These are phyloP conservation scores for Acacia pycnantha DNA, from an alignment of 331 rosid genomes.

Conservation along the genomic window DNA sequence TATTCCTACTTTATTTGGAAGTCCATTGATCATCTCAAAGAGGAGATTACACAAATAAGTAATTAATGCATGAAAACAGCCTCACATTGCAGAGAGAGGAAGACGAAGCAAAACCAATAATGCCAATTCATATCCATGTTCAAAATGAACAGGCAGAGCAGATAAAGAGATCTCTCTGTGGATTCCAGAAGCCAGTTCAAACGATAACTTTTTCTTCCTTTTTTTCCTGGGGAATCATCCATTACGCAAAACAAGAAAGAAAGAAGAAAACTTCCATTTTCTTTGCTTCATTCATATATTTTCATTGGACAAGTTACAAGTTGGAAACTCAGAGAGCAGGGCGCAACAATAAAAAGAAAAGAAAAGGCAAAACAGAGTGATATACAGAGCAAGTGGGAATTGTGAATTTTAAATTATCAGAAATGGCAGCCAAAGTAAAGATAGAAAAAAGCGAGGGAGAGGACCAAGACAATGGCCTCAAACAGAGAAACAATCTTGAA, in stretches of 20 bases:
- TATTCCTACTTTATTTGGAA: background rate
- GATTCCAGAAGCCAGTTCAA: background rate
- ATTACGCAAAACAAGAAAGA: background rate
- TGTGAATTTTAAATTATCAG: no score
- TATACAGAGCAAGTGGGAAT: background rate
- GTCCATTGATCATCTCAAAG: background rate
- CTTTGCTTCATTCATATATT: background rate
- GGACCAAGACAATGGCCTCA: no score
- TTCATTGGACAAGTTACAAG: background rate
- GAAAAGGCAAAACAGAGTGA: background rate
- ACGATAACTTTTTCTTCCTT: background rate
- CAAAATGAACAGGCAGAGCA: background rate
- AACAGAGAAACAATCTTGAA: slow-evolving; percentile 64
- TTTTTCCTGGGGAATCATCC: background rate
- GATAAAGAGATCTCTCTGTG: background rate
- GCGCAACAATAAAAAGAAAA: background rate
- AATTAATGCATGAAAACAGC: background rate
- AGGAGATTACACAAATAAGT: background rate
- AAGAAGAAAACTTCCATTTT: background rate
- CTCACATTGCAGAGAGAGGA: background rate
- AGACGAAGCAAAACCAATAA: background rate
- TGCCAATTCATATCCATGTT: background rate
- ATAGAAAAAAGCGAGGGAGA: no score
- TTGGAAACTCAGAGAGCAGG: background rate
- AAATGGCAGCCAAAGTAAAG: no score